Percentiles rank a stretch among this genome's conserved stretches.
phyloP scores from a whole-genome alignment of 371 early-diverging fungal genomes.

The Circinella umbellata region DNA sequence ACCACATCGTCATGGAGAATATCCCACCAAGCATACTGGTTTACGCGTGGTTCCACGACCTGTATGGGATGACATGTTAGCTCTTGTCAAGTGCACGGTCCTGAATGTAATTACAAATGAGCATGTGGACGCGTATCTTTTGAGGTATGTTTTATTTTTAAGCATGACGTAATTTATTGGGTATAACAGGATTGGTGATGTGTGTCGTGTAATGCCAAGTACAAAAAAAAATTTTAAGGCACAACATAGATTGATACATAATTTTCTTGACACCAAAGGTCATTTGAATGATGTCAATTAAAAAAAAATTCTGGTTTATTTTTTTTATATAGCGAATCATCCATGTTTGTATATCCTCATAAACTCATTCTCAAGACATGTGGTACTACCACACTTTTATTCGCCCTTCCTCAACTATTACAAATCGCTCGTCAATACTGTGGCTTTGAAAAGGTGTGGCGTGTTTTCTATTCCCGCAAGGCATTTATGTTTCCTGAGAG shows the following conservation, averaged over 20 bases:
- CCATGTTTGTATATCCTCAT: conserved; percentile 96
- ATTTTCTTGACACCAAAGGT: too few relatives aligned
- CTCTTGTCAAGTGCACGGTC: conserved; percentile 91
- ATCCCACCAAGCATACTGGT: conserved; percentile 43
- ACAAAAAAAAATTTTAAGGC: too few relatives aligned
- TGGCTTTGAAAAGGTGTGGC: conserved; percentile 75
- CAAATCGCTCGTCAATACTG: conserved; percentile 79
- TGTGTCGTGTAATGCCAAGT: too few relatives aligned
- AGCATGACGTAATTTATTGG: neutral
- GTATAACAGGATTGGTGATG: too few relatives aligned
- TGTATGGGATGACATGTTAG: conserved; percentile 90
- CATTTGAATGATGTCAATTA: neutral
- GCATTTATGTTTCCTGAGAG: conserved; percentile 95
- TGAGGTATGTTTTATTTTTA: conserved; percentile 62
- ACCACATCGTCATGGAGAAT: conserved; percentile 12
- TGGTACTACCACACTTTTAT: conserved; percentile 93
- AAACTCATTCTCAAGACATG: conserved; percentile 96
- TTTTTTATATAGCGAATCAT: conserved; percentile 74
- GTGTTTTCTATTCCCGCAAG: conserved; percentile 95
- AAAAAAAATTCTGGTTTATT: neutral
- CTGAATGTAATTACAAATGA: conserved; percentile 82
- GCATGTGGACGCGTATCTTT: conserved; percentile 85
- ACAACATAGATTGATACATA: too few relatives aligned
- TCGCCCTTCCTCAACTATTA: conserved; percentile 83
- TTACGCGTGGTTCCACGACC: conserved; percentile 76